Evolutionary conservation across 306 rosid species (phyloP).

Genomic region (Castanospermum australe): DNA sequence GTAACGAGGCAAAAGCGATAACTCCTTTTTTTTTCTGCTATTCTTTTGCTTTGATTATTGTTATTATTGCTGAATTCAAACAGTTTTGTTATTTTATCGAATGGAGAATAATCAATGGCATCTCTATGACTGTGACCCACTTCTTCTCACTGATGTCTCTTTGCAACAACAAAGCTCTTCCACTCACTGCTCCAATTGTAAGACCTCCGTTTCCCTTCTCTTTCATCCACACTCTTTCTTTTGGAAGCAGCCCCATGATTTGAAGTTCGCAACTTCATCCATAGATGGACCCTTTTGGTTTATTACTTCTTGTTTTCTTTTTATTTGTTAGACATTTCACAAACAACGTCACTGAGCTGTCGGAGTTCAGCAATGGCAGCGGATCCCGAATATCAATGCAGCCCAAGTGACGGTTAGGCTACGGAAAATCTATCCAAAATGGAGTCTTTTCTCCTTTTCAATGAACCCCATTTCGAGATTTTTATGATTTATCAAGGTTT

Average conservation of each 20-base stretch:
- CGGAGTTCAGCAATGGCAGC: slow-evolving; percentile 44
- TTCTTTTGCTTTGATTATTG: slow-evolving; percentile 15
- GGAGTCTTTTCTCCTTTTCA: slow-evolving; percentile 20
- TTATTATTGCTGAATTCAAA: slow-evolving; percentile 39
- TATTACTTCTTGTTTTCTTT: not conserved
- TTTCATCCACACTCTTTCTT: not conserved
- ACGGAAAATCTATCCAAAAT: not conserved
- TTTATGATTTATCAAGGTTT: not conserved
- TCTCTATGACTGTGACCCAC: slow-evolving; percentile 57
- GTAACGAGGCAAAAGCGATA: too few species aligned
- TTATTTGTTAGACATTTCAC: slow-evolving; percentile 32
- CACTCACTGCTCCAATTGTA: slow-evolving; percentile 31
- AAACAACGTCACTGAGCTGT: slow-evolving; percentile 36
- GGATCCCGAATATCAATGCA: slow-evolving; percentile 31
- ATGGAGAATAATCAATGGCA: slow-evolving; percentile 55
- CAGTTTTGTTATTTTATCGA: slow-evolving; percentile 19
- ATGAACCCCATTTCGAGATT: slow-evolving; percentile 19
- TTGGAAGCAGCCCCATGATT: not conserved
- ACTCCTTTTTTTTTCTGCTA: not conserved
- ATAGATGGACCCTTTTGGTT: slow-evolving; percentile 19
- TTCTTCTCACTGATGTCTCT: slow-evolving; percentile 61
- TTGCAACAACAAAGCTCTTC: slow-evolving; percentile 33
- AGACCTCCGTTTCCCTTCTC: not conserved
- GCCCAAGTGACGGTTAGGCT: slow-evolving; percentile 33
- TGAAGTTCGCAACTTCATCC: not conserved